Base-by-base conservation (phyloP, 2,329 filamentous ascomycete species). In the Sclerotinia trifoliorum region DNA sequence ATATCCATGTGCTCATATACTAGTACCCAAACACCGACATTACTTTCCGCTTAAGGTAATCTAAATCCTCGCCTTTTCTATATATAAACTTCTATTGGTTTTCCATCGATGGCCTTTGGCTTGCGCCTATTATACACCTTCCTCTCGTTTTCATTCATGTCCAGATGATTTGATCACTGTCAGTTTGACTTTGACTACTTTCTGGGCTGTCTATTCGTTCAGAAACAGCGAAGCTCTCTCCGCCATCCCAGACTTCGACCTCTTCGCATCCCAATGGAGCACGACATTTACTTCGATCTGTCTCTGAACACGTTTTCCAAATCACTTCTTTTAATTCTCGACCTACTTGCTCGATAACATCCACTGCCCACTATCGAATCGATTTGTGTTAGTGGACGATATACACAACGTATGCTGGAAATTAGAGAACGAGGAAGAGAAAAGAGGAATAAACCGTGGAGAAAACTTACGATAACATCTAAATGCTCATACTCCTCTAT, bases 401-500 rank as follows among this genome's bases (percentile, higher is more conserved):
- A 44, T 24, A 44, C 17, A 52, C 1, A 24, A 19, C 1, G 4
- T n/a, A 11, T 7, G 6, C 3, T 42, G 8, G 26, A 35, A 24
- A 15, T 32, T 15, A n/a, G 17, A 46, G 21, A 11, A 19, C 29
- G 5, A 13, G 42, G 21, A 39, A 39, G n/a, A 19, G 19, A 13
- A 21, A 17, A 3, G 5, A 21, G 0, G 32, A 44, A 29, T 15
- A 1, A 19, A n/a, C 17, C 1, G 17, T 35, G 21, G n/a, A 19
- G 8, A n/a, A 19, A 39, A 67, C 65, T 48, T 63, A 67, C 65
- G 49, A 98, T 88, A 1, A 97, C 92, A 79, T 97, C 94, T 5
- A 98, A 84, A 79, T 98, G 94, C 80, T 97, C 94, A 77, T 97
- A 96, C 58, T 90, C 92, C 3, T 92, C 88, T 55, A 97, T 90